A percentile compares a stretch with the other conserved stretches of the same genome.
phyloP scores from a whole-genome alignment of 371 early-diverging fungal genomes.

The Zychaea mexicana region DNA sequence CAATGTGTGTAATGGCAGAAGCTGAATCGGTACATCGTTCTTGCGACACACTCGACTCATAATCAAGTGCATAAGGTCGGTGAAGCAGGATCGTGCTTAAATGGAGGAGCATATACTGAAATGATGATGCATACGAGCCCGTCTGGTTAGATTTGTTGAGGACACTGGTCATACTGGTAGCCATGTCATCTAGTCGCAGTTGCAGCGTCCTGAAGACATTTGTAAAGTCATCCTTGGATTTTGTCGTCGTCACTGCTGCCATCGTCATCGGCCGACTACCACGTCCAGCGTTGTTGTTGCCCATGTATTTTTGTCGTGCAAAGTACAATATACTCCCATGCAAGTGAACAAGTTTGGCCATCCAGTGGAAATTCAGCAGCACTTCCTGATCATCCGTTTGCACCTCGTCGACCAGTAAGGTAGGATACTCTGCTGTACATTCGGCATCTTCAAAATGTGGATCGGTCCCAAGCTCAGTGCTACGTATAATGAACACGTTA shows the following conservation, averaged over 20 bases:
- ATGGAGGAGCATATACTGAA: slow-evolving; percentile 19
- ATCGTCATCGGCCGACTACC: too few relatives aligned
- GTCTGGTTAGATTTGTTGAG: background rate
- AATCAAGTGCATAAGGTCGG: slow-evolving; percentile 15
- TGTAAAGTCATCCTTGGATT: background rate
- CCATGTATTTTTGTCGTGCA: slow-evolving; percentile 26
- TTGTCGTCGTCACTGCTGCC: background rate
- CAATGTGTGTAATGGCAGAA: slow-evolving; percentile 23
- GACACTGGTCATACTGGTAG: slow-evolving; percentile 12
- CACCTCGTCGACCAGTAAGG: slow-evolving; percentile 34
- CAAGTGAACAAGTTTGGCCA: slow-evolving; percentile 33
- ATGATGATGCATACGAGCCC: slow-evolving; percentile 7
- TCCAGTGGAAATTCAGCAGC: slow-evolving; percentile 34
- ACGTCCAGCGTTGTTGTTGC: background rate
- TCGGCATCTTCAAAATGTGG: slow-evolving; percentile 30
- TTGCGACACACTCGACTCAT: slow-evolving; percentile 12
- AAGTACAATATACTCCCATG: slow-evolving; percentile 36
- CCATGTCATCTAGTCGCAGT: slow-evolving; percentile 15
- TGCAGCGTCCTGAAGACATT: slow-evolving; percentile 9
- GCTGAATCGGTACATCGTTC: slow-evolving; percentile 32
- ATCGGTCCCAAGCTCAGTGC: slow-evolving; percentile 43
- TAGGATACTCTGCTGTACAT: slow-evolving; percentile 43
- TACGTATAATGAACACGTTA: background rate
- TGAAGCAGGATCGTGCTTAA: slow-evolving; percentile 20
- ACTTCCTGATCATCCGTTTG: slow-evolving; percentile 41